Conservation (phyloP, 352 stramenopile species). For the Phytophthora cajani region DNA sequence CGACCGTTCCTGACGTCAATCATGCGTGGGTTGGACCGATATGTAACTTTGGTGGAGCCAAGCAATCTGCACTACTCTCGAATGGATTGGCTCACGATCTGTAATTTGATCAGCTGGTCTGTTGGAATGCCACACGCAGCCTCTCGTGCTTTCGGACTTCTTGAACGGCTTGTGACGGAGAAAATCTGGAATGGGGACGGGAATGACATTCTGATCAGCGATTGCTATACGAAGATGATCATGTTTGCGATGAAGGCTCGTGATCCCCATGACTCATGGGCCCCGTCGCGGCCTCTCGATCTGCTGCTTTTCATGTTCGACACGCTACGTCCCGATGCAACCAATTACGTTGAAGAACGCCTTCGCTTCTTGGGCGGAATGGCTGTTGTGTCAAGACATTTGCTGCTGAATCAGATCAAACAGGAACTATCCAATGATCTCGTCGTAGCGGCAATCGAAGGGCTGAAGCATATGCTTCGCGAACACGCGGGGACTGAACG, state of each 20-base stretch:
- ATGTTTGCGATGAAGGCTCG: slow-evolving; percentile 61
- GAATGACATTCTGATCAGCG: slow-evolving; percentile 61
- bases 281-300: slow-evolving; percentile 44
- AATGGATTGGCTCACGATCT: slow-evolving; percentile 69
- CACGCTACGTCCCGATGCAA: slow-evolving; percentile 39
- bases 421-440: slow-evolving; percentile 52
- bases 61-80: slow-evolving; percentile 46
- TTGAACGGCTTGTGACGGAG: slow-evolving; percentile 65
- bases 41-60: slow-evolving; percentile 40
- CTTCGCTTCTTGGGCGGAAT: slow-evolving; percentile 68
- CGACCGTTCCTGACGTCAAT: slow-evolving; percentile 70
- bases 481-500: slow-evolving; percentile 38
- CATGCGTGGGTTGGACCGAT: slow-evolving; percentile 54
- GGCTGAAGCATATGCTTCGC: slow-evolving; percentile 60
- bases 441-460: slow-evolving; percentile 52
- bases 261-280: slow-evolving; percentile 40
- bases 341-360: slow-evolving; percentile 49
- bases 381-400: slow-evolving; percentile 54
- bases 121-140: slow-evolving; percentile 50
- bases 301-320: slow-evolving; percentile 65
- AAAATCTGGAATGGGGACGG: slow-evolving; percentile 62
- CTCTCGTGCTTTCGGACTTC: slow-evolving; percentile 59
- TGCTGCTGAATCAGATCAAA: slow-evolving; percentile 45
- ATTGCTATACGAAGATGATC: slow-evolving; percentile 71
- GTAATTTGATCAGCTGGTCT: slow-evolving; percentile 68